phyloP scores from a whole-genome alignment of 768 basidiomycete genomes.

The Lactarius psammicola region DNA sequence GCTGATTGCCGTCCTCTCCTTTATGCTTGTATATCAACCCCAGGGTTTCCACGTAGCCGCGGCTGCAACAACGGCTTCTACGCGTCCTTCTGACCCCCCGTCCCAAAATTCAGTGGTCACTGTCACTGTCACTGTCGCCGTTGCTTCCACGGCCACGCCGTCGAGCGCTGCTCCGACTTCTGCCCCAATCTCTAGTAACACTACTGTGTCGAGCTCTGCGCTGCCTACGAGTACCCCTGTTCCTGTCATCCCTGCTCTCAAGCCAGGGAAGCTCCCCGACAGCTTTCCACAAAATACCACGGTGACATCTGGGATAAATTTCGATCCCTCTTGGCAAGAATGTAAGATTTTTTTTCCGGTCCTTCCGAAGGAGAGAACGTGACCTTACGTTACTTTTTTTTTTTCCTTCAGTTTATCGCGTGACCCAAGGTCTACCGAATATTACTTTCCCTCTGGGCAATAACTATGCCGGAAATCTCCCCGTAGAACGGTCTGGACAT shows the following conservation, averaged over 20 bases:
- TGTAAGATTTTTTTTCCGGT: slow-evolving; percentile 7
- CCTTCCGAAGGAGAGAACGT: background rate
- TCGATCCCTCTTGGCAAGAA: slow-evolving; percentile 19
- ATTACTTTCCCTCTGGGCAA: slow-evolving; percentile 36
- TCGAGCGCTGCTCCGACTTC: background rate
- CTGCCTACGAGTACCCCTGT: background rate
- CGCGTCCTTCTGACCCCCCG: background rate
- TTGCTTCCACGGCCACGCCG: background rate
- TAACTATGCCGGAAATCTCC: slow-evolving; percentile 41
- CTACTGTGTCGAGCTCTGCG: background rate
- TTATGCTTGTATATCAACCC: background rate
- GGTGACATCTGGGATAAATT: slow-evolving; percentile 4
- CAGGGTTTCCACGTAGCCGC: slow-evolving; percentile 4
- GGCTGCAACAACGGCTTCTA: background rate
- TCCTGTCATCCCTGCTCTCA: background rate
- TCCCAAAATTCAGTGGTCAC: slow-evolving; percentile 9
- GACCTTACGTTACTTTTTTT: background rate
- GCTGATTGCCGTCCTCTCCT: slow-evolving; percentile 5
- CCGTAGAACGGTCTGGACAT: slow-evolving; percentile 35
- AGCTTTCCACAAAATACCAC: slow-evolving; percentile 17
- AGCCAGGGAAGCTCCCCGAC: slow-evolving; percentile 11
- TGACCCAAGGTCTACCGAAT: slow-evolving; percentile 38
- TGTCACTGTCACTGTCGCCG: background rate
- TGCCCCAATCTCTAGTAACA: background rate
- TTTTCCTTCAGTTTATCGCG: slow-evolving; percentile 35